These are phyloP conservation scores for Kewa caespitosa DNA, from an alignment of 179 eudicot species.

Conservation along the genomic window DNA sequence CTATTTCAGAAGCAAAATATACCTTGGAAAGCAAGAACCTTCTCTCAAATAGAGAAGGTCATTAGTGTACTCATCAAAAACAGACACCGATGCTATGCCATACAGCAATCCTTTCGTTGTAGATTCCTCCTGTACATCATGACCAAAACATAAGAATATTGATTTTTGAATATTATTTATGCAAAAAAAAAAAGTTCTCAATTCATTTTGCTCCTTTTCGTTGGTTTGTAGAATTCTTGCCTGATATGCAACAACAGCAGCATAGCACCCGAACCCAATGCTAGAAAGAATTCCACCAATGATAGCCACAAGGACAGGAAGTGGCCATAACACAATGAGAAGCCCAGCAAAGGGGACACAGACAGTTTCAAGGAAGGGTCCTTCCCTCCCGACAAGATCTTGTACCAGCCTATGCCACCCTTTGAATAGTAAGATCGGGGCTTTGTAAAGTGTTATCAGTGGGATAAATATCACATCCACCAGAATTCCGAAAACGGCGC, in stretches of 20 bases:
- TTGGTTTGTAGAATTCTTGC: conserved; percentile 15
- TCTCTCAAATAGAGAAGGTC: conserved; percentile 40
- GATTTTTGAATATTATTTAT: background rate
- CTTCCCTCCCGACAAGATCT: conserved; percentile 40
- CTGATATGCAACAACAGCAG: conserved; percentile 34
- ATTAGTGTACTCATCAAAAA: conserved; percentile 36
- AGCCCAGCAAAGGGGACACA: conserved; percentile 42
- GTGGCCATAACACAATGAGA: conserved; percentile 34
- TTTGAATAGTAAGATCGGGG: conserved; percentile 33
- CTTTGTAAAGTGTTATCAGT: conserved; percentile 33
- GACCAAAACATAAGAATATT: background rate
- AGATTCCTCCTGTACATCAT: conserved; percentile 34
- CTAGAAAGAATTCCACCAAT: conserved; percentile 33
- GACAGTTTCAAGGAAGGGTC: conserved; percentile 43
- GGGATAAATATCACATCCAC: conserved; percentile 35
- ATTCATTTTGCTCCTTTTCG: too few relatives aligned
- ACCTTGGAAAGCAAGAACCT: conserved; percentile 47
- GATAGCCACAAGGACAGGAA: conserved; percentile 32
- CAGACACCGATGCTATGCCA: conserved; percentile 34
- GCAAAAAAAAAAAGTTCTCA: background rate
- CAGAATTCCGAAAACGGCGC: conserved; percentile 28
- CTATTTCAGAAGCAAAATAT: conserved; percentile 15
- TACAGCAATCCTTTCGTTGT: conserved; percentile 34
- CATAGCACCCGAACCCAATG: conserved; percentile 35
- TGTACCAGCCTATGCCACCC: conserved; percentile 36